Evolutionary conservation across 306 rosid genomes (phyloP), one percentile per base, ranked within the genome.

Genomic region (Parietaria judaica): DNA sequence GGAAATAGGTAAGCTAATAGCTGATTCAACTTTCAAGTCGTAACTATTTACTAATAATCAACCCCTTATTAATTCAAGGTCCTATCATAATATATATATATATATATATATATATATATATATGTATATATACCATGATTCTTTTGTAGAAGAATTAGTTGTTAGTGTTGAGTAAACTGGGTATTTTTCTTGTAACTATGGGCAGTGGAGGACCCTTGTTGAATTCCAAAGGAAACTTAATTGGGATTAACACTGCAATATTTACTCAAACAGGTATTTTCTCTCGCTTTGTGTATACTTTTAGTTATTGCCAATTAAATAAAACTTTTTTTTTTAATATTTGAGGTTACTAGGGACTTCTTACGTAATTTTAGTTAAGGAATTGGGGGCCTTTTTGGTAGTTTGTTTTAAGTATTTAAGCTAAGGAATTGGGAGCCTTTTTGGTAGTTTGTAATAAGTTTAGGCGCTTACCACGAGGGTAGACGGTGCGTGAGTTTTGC

Each of bases 161-260:
- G 13, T 5, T 43, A 58, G 15, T 70, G 55, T 62, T 43, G 61
- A 63, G 14, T 61, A 39, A 35, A 51, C 12, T 60, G 31, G 31
- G 31, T 23, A 41, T 5, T 41, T 5, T 41, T 41, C 45, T 34
- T 76, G 81, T 66, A 51, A 61, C 69, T 73, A 15, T 78, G 63
- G 63, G 62, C 69, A 92, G 99, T 39, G 99, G 96, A 72, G 99
- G 99, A 63, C 96, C 96, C 51, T 85, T 92, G 63, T 72, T 92
- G 67, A 74, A 92, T 79, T 92, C 95, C 0, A 88, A 84, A 79
- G 99, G 99, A 73, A 79, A 81, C 63, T 84, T 92, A 72, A 79
- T 92, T 70, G 96, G 99, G 68, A 77, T 92, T 46, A 92, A 88
- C 63, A 88, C 99, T 23, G 96, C 99, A 65, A 92, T 92, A 68